Evolutionary conservation across 768 basidiomycete genomes (phyloP).

Genomic region (Termitomyces sp.): DNA sequence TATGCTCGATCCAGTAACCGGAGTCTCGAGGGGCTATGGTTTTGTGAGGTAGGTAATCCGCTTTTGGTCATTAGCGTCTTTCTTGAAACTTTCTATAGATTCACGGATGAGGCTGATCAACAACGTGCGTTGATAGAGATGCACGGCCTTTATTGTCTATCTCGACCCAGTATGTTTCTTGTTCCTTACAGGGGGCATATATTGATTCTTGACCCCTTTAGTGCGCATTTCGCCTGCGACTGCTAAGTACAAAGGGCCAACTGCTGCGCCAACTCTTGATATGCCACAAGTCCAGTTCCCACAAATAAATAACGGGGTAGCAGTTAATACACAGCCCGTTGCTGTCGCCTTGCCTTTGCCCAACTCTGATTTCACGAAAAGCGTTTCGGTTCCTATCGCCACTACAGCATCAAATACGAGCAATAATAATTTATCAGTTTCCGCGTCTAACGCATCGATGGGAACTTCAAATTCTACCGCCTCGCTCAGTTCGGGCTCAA

Average conservation of each 20-base stretch:
- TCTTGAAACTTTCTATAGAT: conserved; percentile 40
- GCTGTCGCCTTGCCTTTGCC: conserved; percentile 48
- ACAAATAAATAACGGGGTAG: conserved; percentile 18
- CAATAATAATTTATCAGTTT: conserved; percentile 33
- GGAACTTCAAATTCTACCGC: conserved; percentile 47
- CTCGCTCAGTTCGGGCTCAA: conserved; percentile 50
- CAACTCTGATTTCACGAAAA: conserved; percentile 44
- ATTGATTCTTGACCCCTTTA: conserved; percentile 27
- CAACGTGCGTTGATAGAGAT: conserved; percentile 87
- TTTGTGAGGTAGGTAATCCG: conserved; percentile 68
- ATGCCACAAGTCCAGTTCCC: conserved; percentile 44
- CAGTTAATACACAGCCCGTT: conserved; percentile 32
- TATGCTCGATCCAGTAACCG: conserved; percentile 88
- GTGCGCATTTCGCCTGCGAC: conserved; percentile 92
- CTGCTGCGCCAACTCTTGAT: conserved; percentile 34
- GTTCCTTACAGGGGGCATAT: conserved; percentile 19
- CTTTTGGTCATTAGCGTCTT: conserved; percentile 5
- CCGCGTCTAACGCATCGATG: conserved; percentile 43
- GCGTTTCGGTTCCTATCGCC: conserved; percentile 69
- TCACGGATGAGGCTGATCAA: conserved; percentile 85
- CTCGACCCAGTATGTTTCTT: conserved; percentile 70
- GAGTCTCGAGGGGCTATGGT: conserved; percentile 86
- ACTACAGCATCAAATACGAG: conserved; percentile 32
- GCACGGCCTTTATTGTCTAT: conserved; percentile 87
- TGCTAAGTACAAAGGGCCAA: conserved; percentile 73